Percentiles rank a stretch among this genome's conserved stretches.
Evolutionary conservation across 176 grass and related monocot species (phyloP).

Genomic region (Otatea glauca): DNA sequence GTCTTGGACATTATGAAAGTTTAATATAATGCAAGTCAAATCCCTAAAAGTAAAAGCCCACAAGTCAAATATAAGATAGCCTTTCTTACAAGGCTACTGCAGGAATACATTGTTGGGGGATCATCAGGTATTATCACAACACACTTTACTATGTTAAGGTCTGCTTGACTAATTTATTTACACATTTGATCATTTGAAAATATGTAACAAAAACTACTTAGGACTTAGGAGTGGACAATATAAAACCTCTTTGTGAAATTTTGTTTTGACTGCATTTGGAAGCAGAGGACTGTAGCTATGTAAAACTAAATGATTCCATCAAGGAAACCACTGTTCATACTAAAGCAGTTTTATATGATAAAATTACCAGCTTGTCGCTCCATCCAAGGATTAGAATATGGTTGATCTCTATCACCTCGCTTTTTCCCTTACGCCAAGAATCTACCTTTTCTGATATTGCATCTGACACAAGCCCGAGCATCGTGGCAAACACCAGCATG

Average conservation of each 20-base stretch:
- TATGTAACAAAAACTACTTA: background rate
- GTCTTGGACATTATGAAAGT: background rate
- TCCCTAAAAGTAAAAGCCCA: conserved; percentile 1
- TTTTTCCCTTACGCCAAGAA: conserved; percentile 98
- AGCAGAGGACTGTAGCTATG: background rate
- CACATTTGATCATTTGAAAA: background rate
- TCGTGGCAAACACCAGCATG: conserved; percentile 97
- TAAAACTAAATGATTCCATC: background rate
- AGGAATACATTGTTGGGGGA: background rate
- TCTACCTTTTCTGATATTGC: conserved; percentile 99
- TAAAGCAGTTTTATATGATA: conserved; percentile 32
- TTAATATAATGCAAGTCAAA: background rate
- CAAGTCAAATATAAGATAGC: conserved; percentile 1
- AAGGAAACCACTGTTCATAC: conserved; percentile 7
- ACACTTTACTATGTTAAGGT: background rate
- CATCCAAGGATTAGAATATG: conserved; percentile 98
- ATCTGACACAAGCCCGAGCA: conserved; percentile 99
- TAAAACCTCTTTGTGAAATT: background rate
- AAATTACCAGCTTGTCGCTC: conserved; percentile 96
- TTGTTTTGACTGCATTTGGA: background rate
- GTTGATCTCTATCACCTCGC: conserved; percentile 94
- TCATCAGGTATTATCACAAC: background rate
- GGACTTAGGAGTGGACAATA: background rate
- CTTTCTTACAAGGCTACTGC: background rate
- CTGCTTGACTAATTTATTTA: background rate